These are phyloP conservation scores for Geosmithia flava DNA, from an alignment of 2,329 filamentous ascomycete genomes.

Conservation along the genomic window DNA sequence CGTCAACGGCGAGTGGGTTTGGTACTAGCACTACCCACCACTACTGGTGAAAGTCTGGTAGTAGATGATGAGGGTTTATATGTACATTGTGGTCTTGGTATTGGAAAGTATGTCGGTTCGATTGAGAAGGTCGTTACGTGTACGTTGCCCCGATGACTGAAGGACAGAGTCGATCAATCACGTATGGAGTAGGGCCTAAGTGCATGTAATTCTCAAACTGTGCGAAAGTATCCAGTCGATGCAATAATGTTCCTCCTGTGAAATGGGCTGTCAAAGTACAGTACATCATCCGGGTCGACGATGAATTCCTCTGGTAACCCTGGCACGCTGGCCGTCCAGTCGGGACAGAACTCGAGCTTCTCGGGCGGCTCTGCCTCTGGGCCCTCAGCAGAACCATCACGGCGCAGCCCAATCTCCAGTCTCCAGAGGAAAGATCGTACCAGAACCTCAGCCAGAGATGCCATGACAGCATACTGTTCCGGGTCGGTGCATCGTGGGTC, in stretches of 20 bases:
- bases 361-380: slow-evolving; percentile 1
- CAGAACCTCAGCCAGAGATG: slow-evolving; percentile 8
- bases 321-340: slow-evolving; percentile 3
- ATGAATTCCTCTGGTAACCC: slow-evolving; percentile 3
- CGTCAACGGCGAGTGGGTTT: too few species aligned
- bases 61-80: too few species aligned
- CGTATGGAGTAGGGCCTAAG: too few species aligned
- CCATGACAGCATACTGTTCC: slow-evolving; percentile 11
- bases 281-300: slow-evolving; percentile 1
- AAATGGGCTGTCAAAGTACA: slow-evolving; percentile 5
- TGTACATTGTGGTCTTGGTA: too few species aligned
- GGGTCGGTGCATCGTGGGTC: slow-evolving; percentile 7
- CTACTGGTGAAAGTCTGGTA: too few species aligned
- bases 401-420: slow-evolving; percentile 8
- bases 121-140: too few species aligned
- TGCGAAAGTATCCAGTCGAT: slow-evolving; percentile 5
- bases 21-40: too few species aligned
- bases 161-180: too few species aligned
- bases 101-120: too few species aligned
- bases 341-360: slow-evolving; percentile 1
- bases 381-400: slow-evolving; percentile 2
- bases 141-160: too few species aligned
- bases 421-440: slow-evolving; percentile 11
- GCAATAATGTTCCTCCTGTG: slow-evolving; percentile 5
- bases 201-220: not conserved